These are phyloP conservation scores for Ceratocystis albifundus DNA, from an alignment of 2,329 filamentous ascomycete species.

Conservation along the genomic window DNA sequence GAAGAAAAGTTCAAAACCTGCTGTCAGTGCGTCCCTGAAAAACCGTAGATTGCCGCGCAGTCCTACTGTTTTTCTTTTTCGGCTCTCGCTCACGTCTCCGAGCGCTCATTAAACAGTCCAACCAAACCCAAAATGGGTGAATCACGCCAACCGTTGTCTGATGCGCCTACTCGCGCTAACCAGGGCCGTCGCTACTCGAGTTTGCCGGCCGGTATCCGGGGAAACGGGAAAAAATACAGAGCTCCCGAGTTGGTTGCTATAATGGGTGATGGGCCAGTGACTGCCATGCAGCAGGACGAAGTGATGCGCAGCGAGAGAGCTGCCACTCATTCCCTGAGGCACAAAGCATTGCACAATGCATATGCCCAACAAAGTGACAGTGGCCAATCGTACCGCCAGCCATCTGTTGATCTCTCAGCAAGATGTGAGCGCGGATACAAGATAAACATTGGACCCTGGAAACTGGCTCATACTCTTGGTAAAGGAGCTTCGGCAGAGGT, in stretches of 20 bases:
- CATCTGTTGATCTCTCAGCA: not conserved
- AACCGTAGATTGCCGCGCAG: not conserved
- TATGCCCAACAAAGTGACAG: slow-evolving; percentile 1
- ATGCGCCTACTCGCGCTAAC: slow-evolving; percentile 5
- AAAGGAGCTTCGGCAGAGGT: slow-evolving; percentile 84
- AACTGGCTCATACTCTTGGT: slow-evolving; percentile 77
- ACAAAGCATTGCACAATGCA: slow-evolving; percentile 18
- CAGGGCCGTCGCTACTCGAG: slow-evolving; percentile 18
- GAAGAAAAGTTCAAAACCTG: not conserved
- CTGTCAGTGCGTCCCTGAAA: not conserved
- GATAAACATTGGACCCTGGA: slow-evolving; percentile 86
- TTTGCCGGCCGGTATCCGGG: slow-evolving; percentile 15
- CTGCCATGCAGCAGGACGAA: slow-evolving; percentile 16
- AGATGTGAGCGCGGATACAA: slow-evolving; percentile 40
- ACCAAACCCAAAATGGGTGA: not conserved
- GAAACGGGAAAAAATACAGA: slow-evolving; percentile 18
- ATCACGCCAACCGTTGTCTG: slow-evolving; percentile 7
- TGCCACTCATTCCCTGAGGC: slow-evolving; percentile 14
- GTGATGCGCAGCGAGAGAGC: slow-evolving; percentile 17
- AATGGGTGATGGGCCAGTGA: slow-evolving; percentile 18
- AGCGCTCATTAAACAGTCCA: not conserved
- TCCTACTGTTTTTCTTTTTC: too few relatives aligned
- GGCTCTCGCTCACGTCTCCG: not conserved
- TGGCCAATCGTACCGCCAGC: not conserved
- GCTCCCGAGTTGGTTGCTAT: slow-evolving; percentile 19